Evolutionary conservation across 345 rosid genomes (phyloP).

Genomic region (Hibiscus trionum): DNA sequence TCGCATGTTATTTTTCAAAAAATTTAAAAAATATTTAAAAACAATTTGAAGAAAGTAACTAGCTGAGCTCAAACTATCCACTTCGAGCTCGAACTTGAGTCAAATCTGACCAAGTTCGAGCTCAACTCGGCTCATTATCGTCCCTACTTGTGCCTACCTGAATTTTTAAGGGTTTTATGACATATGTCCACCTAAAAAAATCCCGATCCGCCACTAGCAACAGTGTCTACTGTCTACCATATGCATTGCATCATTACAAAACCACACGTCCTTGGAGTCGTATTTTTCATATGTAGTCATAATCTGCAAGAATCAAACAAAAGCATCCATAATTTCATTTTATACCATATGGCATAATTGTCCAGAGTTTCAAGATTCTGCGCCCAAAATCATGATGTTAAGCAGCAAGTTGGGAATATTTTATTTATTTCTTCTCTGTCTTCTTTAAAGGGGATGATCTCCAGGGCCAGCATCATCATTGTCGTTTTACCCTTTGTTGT

Average conservation of each 20-base stretch:
- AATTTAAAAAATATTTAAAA: too few relatives aligned
- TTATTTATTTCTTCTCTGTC: background rate
- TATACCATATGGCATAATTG: background rate
- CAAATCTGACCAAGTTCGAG: too few relatives aligned
- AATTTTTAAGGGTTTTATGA: too few relatives aligned
- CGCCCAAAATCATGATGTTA: conserved; percentile 16
- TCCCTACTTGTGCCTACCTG: too few relatives aligned
- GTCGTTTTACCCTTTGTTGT: conserved; percentile 5
- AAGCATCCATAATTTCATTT: background rate
- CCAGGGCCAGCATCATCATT: conserved; percentile 6
- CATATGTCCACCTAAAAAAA: too few relatives aligned
- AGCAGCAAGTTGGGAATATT: background rate
- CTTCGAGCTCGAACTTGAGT: too few relatives aligned
- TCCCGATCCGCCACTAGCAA: background rate
- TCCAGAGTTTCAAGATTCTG: conserved; percentile 10
- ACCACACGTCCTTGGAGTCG: background rate
- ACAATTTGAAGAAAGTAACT: too few relatives aligned
- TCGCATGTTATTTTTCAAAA: too few relatives aligned
- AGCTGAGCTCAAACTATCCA: too few relatives aligned
- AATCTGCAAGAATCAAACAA: conserved; percentile 5
- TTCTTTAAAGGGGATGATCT: background rate
- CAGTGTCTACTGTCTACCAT: background rate
- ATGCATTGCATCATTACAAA: background rate
- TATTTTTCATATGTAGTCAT: background rate
- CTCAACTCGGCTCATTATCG: too few relatives aligned